Evolutionary conservation across 208 protist species (phyloP), one percentile per base, ranked within the genome.

Genomic region (Polymyxa betae): DNA sequence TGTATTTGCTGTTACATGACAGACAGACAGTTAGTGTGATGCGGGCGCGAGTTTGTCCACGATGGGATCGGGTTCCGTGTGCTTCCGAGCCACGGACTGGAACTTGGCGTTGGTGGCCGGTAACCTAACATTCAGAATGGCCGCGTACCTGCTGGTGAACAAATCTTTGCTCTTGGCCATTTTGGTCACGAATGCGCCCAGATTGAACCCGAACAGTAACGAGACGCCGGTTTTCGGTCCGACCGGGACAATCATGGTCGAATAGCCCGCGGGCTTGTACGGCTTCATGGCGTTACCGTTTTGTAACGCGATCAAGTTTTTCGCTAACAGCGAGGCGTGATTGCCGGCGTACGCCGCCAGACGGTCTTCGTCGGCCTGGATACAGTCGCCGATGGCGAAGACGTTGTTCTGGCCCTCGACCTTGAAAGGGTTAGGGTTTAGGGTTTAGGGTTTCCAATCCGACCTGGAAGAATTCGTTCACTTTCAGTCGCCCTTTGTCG

Each of bases 401-500:
- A 82, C 72, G 5, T 82, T 82, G 16, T 5, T 5, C 5, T 82
- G 5, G 5, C 72, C 72, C 40, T 82, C 72, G 16, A 82, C n/a
- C n/a, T n/a, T n/a, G n/a, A n/a, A n/a, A n/a, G n/a, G n/a, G n/a
- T n/a, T n/a, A n/a, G n/a, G n/a, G n/a, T n/a, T n/a, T n/a, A n/a
- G n/a, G n/a, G n/a, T n/a, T n/a, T n/a, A n/a, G n/a, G n/a, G n/a
- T n/a, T n/a, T n/a, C n/a, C n/a, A n/a, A n/a, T n/a, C n/a, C n/a
- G n/a, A n/a, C 72, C 35, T 82, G 72, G 5, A 82, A 43, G 40
- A 45, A 82, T 82, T 82, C 72, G 72, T 82, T 82, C 72, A 82
- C 72, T 35, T 82, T 82, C 35, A 82, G 35, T 12, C 35, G 72
- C 5, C 72, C 72, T 20, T 35, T 5, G 5, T 82, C 72, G 5